Evolutionary conservation across 208 protist species (phyloP).

Genomic region (Leishmania lainsoni): DNA sequence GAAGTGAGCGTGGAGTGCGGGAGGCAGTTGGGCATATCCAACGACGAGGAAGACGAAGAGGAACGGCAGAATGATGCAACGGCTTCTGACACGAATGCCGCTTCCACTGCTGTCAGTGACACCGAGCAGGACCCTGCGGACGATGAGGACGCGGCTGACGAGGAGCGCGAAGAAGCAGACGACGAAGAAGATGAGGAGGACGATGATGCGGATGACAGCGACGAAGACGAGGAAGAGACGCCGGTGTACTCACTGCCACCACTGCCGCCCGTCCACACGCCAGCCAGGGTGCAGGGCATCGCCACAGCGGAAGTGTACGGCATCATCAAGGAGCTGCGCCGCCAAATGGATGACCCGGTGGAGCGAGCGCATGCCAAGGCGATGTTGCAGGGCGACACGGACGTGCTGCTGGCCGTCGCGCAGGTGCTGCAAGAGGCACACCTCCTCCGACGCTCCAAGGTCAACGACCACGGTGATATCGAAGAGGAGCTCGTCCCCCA

Average conservation of each 20-base stretch:
- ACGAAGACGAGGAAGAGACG: constrained; percentile 42
- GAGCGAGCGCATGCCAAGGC: constrained; percentile 50
- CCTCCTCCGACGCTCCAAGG: constrained; percentile 44
- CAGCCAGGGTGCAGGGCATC: constrained; percentile 57
- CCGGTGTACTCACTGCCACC: constrained; percentile 51
- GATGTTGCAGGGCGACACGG: constrained; percentile 66
- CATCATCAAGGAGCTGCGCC: constrained; percentile 66
- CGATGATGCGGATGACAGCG: constrained; percentile 36
- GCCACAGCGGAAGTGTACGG: constrained; percentile 64
- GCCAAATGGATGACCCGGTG: constrained; percentile 60
- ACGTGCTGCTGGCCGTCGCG: constrained; percentile 62
- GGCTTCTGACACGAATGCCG: background rate
- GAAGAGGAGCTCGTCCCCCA: constrained; percentile 54
- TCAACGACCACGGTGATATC: constrained; percentile 41
- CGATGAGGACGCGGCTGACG: constrained; percentile 9
- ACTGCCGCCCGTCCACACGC: constrained; percentile 52
- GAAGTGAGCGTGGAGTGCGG: constrained; percentile 1
- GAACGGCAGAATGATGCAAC: constrained; percentile 14
- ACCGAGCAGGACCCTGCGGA: constrained; percentile 4
- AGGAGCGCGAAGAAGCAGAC: constrained; percentile 15
- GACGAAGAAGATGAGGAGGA: constrained; percentile 29
- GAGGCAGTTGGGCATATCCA: constrained; percentile 16
- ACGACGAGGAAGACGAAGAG: constrained; percentile 29
- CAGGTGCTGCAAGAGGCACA: constrained; percentile 73
- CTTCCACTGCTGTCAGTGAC: constrained; percentile 10